phyloP scores from a whole-genome alignment of 2,329 filamentous ascomycete species.

The Fusarium tanahbumbuense region DNA sequence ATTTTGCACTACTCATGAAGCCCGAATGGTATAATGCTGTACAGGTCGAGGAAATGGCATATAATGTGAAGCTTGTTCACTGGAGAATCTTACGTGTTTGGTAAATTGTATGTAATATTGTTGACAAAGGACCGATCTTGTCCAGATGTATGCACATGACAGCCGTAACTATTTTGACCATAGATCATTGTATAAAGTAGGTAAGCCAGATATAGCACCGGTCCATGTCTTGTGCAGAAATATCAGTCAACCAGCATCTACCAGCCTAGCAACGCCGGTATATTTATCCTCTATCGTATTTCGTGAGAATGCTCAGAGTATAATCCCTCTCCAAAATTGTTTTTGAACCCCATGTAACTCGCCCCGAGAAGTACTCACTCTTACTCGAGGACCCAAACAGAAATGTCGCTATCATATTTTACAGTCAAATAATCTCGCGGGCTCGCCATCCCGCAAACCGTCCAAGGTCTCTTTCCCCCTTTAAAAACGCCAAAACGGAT shows the following conservation, averaged over 20 bases:
- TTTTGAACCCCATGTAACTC: conserved; percentile 7
- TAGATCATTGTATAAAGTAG: background rate
- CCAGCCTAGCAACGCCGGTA: conserved; percentile 19
- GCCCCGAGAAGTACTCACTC: conserved; percentile 1
- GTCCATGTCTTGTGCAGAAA: background rate
- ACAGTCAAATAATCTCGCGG: conserved; percentile 19
- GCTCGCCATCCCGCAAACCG: conserved; percentile 31
- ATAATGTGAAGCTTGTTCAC: background rate
- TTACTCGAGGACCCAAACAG: conserved; percentile 4
- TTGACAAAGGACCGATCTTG: background rate
- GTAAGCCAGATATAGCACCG: background rate
- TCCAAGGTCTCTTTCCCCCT: conserved; percentile 24
- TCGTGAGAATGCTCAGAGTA: conserved; percentile 19
- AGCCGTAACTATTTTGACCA: background rate
- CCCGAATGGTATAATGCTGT: background rate
- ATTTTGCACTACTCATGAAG: background rate
- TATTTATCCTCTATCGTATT: conserved; percentile 27
- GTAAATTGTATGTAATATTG: background rate
- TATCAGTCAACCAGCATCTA: background rate
- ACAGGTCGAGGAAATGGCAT: background rate
- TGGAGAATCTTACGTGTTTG: background rate
- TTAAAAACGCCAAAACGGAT: conserved; percentile 36
- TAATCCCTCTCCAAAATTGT: background rate
- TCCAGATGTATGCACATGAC: conserved; percentile 21
- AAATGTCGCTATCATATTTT: conserved; percentile 32